Conservation (phyloP, 2,329 filamentous ascomycete genomes). For the Fusarium oxysporum region DNA sequence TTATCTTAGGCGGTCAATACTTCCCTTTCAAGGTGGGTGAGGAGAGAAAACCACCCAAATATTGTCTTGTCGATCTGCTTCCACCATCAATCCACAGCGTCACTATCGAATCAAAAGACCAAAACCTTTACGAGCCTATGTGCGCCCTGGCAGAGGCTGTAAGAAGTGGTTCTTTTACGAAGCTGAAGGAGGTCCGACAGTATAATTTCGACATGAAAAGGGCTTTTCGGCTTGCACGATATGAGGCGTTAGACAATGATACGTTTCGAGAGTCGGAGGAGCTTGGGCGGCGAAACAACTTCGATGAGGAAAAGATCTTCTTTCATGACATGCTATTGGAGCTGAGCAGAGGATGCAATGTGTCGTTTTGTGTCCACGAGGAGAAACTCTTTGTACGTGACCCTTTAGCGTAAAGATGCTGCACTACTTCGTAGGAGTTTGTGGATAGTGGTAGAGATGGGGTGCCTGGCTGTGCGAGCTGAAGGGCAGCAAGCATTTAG, state of each 20-base stretch:
- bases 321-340: neutral
- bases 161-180: neutral
- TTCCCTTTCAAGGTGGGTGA: neutral
- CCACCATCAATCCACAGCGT: neutral
- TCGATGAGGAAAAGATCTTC: neutral
- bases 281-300: no score
- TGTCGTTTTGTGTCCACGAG: neutral
- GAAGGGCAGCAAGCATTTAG: no score
- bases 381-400: neutral
- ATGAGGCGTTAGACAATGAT: no score
- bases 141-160: neutral
- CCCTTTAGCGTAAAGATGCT: neutral
- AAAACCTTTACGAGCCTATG: neutral
- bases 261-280: no score
- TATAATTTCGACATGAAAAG: neutral
- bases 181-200: neutral
- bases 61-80: neutral
- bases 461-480: no score
- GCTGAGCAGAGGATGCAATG: neutral
- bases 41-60: accelerated
- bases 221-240: no score
- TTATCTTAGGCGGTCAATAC: neutral
- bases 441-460: no score
- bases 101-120: neutral
- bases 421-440: no score